phyloP scores from a whole-genome alignment of 345 rosid genomes.

The Bruguiera parviflora region DNA sequence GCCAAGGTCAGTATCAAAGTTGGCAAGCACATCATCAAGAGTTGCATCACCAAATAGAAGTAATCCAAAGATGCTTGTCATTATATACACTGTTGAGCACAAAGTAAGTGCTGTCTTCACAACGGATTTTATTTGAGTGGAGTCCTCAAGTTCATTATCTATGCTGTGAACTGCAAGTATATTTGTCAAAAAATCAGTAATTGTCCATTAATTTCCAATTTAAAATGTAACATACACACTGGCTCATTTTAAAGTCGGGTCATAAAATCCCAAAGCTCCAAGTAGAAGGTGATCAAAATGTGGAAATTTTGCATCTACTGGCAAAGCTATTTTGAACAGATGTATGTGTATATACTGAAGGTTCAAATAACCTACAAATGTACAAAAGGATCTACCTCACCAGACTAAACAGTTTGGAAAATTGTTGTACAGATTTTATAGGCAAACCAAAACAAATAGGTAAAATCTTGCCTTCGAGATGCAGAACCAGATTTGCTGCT shows the following conservation, averaged over 20 bases:
- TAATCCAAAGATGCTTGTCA: slow-evolving; percentile 82
- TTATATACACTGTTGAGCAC: slow-evolving; percentile 69
- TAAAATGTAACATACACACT: neutral
- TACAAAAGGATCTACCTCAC: no score
- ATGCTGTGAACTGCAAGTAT: slow-evolving; percentile 74
- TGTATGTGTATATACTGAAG: no score
- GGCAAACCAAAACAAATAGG: neutral
- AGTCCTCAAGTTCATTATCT: slow-evolving; percentile 81
- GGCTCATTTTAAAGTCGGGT: neutral
- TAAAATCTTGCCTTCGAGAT: neutral
- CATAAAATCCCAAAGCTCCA: neutral
- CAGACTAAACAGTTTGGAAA: neutral
- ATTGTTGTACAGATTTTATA: neutral
- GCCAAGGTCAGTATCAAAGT: slow-evolving; percentile 75
- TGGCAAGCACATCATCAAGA: slow-evolving; percentile 82
- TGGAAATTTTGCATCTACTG: no score
- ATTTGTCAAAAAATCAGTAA: slow-evolving; percentile 13
- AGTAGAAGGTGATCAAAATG: neutral
- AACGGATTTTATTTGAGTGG: slow-evolving; percentile 57
- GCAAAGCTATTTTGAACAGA: neutral
- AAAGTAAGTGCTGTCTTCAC: slow-evolving; percentile 66
- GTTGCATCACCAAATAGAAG: slow-evolving; percentile 83
- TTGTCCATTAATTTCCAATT: neutral
- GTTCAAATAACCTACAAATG: no score
- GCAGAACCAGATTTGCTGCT: neutral